Evolutionary conservation across 1,284 basidiomycete genomes (phyloP), one percentile per base, ranked within the genome.

Genomic region (Cryptococcus amylolentus): DNA sequence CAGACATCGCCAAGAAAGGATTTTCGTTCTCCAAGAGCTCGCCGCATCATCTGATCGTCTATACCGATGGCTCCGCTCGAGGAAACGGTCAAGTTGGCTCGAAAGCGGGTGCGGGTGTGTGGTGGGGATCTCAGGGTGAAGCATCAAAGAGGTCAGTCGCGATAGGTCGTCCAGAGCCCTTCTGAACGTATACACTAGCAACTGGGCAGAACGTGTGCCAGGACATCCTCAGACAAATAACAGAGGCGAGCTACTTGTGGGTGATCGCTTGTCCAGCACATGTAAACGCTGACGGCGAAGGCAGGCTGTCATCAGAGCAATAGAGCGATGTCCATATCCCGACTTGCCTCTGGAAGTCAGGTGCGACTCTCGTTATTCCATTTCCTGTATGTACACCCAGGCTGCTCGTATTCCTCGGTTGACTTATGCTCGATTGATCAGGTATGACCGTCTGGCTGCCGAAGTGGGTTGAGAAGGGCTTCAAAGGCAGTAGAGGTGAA

Each of bases 321-420:
- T 78, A 18, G 77, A 79, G 60, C 61, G 56, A 16, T 74, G 74
- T 55, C 77, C 76, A 4, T 72, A 64, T 35, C 73, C 75, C 13
- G 56, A 69, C 7, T 20, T 76, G n/a, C 74, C 77, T 2, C 56
- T 79, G 3, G 77, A 79, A 58, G 72, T 79, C 52, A 65, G 77
- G 14, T 77, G 76, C 40, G 77, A 79, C 57, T 76, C 73, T 27
- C 69, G 74, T 56, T 78, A 78, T 55, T 71, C 74, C 3, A 78
- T 79, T 57, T 60, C 61, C 14, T 73, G 76, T 77, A 39, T 45
- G 73, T 64, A 12, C 50, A 27, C 6, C 10, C 2, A 35, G 2
- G 31, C 31, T 35, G 16, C n/a, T 37, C 46, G 37, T 20, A 27
- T 40, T 20, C 51, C 20, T 35, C 31, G 31, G 31, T 35, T 35